Evolutionary conservation across 2,329 filamentous ascomycete genomes (phyloP).

Genomic region (Epichloe amarillans): DNA sequence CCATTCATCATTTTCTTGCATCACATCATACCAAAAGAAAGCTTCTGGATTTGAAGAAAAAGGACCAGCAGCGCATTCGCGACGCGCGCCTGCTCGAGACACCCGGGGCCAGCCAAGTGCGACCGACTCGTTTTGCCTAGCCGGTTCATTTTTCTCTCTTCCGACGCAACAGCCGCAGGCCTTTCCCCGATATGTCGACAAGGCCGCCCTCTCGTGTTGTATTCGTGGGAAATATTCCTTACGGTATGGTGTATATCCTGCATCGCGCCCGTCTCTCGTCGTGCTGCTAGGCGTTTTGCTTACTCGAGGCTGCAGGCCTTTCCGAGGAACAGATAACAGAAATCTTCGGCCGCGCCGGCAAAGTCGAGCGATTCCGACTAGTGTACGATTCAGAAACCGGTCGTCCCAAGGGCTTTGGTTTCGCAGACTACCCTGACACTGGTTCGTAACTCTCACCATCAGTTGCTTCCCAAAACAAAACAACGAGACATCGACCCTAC

Average conservation of each 20-base stretch:
- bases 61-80: background rate
- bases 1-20: background rate
- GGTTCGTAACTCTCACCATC: conserved; percentile 35
- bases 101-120: background rate
- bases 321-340: conserved; percentile 94
- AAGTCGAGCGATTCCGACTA: conserved; percentile 81
- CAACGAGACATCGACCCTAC: background rate
- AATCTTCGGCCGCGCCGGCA: conserved; percentile 80
- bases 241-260: conserved; percentile 37
- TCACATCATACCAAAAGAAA: background rate
- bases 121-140: background rate
- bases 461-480: background rate
- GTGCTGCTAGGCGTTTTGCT: conserved; percentile 6
- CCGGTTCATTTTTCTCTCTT: background rate
- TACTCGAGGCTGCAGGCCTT: conserved; percentile 47
- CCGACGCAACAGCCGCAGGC: background rate
- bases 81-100: background rate
- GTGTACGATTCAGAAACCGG: conserved; percentile 95
- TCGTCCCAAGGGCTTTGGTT: conserved; percentile 90
- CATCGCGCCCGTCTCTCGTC: background rate
- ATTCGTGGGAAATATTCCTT: conserved; percentile 79
- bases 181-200: conserved; percentile 40
- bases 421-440: conserved; percentile 87
- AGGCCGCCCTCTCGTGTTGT: conserved; percentile 68
- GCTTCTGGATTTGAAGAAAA: background rate